Percentiles rank a stretch among this genome's conserved stretches.
phyloP scores from a whole-genome alignment of 2,329 filamentous ascomycete species.

The Coniochaeta sp. region DNA sequence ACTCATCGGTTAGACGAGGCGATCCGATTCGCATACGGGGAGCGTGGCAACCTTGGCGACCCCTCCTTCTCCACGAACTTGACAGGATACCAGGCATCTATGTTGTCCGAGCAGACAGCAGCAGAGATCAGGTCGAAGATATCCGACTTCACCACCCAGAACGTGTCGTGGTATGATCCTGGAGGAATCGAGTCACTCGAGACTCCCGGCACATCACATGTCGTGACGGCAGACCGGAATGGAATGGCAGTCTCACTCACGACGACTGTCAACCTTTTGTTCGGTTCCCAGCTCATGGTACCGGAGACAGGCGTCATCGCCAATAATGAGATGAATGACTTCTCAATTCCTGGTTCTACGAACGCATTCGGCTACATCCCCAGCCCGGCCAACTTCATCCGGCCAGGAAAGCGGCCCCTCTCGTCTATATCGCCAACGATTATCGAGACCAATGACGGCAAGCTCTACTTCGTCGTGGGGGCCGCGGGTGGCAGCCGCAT shows the following conservation, averaged over 20 bases:
- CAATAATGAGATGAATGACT: constrained; percentile 60
- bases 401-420: constrained; percentile 69
- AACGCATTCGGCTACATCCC: constrained; percentile 77
- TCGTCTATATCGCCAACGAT: constrained; percentile 65
- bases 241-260: constrained; percentile 72
- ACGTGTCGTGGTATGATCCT: constrained; percentile 36
- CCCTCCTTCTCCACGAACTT: constrained; percentile 60
- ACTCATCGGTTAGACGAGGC: constrained; percentile 80
- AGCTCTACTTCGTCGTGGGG: constrained; percentile 62
- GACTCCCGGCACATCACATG: constrained; percentile 63
- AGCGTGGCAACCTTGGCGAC: constrained; percentile 68
- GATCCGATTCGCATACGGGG: constrained; percentile 73
- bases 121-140: constrained; percentile 43
- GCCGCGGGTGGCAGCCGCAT: constrained; percentile 79
- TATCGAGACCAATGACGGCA: constrained; percentile 32
- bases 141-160: constrained; percentile 28
- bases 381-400: constrained; percentile 66
- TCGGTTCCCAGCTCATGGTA: constrained; percentile 68
- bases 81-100: constrained; percentile 52
- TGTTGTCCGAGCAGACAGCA: constrained; percentile 56
- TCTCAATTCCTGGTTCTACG: constrained; percentile 62
- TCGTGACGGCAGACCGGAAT: constrained; percentile 59
- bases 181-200: constrained; percentile 36
- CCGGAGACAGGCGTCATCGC: constrained; percentile 78
- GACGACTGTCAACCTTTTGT: constrained; percentile 74